Percentiles rank a stretch among this genome's conserved stretches.
Evolutionary conservation across 2,329 filamentous ascomycete genomes (phyloP).

Genomic region (Microdochium bolleyi): DNA sequence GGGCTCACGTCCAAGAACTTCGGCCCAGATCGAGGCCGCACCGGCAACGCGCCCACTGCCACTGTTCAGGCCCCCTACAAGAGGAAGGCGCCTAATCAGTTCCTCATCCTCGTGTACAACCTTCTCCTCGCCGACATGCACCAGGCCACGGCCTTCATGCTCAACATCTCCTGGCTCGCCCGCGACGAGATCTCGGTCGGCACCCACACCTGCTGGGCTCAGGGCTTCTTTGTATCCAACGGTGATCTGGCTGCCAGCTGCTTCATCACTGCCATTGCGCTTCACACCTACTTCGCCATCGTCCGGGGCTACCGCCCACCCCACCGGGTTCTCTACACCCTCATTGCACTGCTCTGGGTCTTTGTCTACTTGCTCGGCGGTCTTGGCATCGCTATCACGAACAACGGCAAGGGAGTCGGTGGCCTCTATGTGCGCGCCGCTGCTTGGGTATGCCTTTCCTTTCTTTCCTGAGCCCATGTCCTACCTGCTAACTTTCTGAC

Average conservation of each 20-base stretch:
- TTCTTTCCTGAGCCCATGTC: too few relatives aligned
- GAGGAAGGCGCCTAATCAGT: slow-evolving; percentile 42
- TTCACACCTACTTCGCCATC: slow-evolving; percentile 59
- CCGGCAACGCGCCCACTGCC: not conserved
- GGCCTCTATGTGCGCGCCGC: slow-evolving; percentile 57
- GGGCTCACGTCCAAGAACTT: not conserved
- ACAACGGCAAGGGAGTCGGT: slow-evolving; percentile 28
- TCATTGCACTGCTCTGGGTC: slow-evolving; percentile 43
- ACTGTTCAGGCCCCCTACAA: not conserved
- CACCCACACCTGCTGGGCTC: slow-evolving; percentile 47
- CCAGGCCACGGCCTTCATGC: slow-evolving; percentile 55
- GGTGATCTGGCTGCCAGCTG: slow-evolving; percentile 60
- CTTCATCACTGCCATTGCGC: slow-evolving; percentile 58
- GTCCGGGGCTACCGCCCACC: slow-evolving; percentile 46
- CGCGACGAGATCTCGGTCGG: slow-evolving; percentile 45
- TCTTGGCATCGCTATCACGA: slow-evolving; percentile 36
- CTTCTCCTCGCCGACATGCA: slow-evolving; percentile 61
- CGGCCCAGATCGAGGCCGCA: not conserved
- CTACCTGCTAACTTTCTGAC: not conserved
- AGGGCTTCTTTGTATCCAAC: slow-evolving; percentile 62
- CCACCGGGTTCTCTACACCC: slow-evolving; percentile 38
- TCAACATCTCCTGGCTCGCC: slow-evolving; percentile 52
- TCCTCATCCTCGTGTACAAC: slow-evolving; percentile 62
- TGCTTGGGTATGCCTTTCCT: slow-evolving; percentile 42
- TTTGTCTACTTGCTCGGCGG: slow-evolving; percentile 51